Evolutionary conservation across 2,329 filamentous ascomycete species (phyloP).

Genomic region (Malbranchea cinnamomea): DNA sequence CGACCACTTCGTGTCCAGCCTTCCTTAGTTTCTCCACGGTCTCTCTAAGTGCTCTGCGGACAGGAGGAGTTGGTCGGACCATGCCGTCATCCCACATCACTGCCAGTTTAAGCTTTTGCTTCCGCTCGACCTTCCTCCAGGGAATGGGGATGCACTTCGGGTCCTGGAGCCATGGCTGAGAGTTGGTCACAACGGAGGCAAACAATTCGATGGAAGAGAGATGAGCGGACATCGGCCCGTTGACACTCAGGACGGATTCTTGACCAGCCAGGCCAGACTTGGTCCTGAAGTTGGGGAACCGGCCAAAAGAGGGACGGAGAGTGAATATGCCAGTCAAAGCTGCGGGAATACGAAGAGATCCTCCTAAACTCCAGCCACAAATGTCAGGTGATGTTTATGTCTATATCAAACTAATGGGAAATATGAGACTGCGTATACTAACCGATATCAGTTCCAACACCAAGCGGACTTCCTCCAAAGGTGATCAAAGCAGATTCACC

Average conservation of each 20-base stretch:
- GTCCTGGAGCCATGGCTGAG: slow-evolving; percentile 23
- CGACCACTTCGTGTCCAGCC: slow-evolving; percentile 25
- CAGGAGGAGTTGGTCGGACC: slow-evolving; percentile 39
- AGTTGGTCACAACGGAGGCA: slow-evolving; percentile 19
- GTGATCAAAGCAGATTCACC: slow-evolving; percentile 24
- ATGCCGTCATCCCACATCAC: slow-evolving; percentile 28
- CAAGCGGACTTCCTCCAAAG: slow-evolving; percentile 22
- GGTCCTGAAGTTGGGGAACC: slow-evolving; percentile 42
- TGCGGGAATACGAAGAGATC: slow-evolving; percentile 25
- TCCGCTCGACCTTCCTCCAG: slow-evolving; percentile 20
- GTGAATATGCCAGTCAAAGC: slow-evolving; percentile 41
- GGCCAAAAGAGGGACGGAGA: slow-evolving; percentile 38
- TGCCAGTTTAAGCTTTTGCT: slow-evolving; percentile 23
- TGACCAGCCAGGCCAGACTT: slow-evolving; percentile 27
- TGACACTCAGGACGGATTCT: slow-evolving; percentile 26
- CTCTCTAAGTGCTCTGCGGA: slow-evolving; percentile 21
- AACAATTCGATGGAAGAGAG: slow-evolving; percentile 21
- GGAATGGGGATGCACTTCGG: slow-evolving; percentile 25
- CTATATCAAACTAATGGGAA: neutral
- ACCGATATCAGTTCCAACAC: slow-evolving; percentile 29
- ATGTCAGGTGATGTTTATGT: neutral
- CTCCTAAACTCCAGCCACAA: slow-evolving; percentile 22
- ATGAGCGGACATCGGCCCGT: slow-evolving; percentile 24
- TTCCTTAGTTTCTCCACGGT: slow-evolving; percentile 19
- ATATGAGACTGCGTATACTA: neutral